Evolutionary conservation across 805 yeast genomes (phyloP).

Genomic region (Schwanniomyces yamadae): DNA sequence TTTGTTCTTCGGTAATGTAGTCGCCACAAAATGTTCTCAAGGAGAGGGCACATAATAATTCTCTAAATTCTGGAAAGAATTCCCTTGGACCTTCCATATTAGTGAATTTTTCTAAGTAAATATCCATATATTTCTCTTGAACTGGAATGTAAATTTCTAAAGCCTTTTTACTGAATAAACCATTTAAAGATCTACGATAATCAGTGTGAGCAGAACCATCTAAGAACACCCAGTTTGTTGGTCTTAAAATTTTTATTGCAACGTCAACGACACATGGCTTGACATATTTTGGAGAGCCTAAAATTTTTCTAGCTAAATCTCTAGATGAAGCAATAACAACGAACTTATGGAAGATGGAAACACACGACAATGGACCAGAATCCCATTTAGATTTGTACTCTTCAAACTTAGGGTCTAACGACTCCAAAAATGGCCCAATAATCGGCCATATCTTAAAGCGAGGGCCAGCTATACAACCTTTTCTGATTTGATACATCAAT

Average conservation of each 20-base stretch:
- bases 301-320: constrained; percentile 83
- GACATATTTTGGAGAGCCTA: constrained; percentile 81
- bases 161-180: constrained; percentile 82
- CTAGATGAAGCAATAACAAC: constrained; percentile 91
- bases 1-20: constrained; percentile 89
- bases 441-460: constrained; percentile 85
- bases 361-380: constrained; percentile 93
- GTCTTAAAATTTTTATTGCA: constrained; percentile 89
- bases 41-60: constrained; percentile 91
- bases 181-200: constrained; percentile 87
- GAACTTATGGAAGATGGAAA: constrained; percentile 95
- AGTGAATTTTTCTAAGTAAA: constrained; percentile 69
- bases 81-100: constrained; percentile 63
- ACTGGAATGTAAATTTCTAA: constrained; percentile 80
- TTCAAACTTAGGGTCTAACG: constrained; percentile 92
- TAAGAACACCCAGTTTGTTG: constrained; percentile 95
- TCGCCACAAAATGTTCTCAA: constrained; percentile 94
- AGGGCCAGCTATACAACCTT: constrained; percentile 93
- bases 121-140: constrained; percentile 81
- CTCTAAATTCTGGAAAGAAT: constrained; percentile 93
- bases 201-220: constrained; percentile 96
- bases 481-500: constrained; percentile 71
- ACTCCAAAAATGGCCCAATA: constrained; percentile 94
- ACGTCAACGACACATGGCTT: constrained; percentile 99
- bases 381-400: constrained; percentile 92